These are phyloP conservation scores for Setomelanomma holmii DNA, from an alignment of 2,329 filamentous ascomycete species.

Conservation along the genomic window DNA sequence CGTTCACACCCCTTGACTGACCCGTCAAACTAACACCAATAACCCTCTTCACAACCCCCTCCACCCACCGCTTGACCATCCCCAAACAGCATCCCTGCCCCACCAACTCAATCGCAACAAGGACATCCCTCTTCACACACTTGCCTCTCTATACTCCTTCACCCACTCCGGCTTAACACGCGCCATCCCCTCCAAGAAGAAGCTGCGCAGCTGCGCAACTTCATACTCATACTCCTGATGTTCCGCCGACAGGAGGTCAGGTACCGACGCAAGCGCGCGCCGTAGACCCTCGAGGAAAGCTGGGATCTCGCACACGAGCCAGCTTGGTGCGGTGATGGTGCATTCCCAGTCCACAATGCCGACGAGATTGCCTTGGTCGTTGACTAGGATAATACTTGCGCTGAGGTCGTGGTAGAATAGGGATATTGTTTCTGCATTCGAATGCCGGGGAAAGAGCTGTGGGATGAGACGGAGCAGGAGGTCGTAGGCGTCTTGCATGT, in stretches of 20 bases:
- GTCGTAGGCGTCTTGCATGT: background rate
- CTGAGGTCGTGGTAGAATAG: background rate
- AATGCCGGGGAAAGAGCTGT: background rate
- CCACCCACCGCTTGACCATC: background rate
- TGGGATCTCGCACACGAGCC: background rate
- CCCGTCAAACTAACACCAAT: background rate
- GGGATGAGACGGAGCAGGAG: background rate
- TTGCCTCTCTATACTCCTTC: background rate
- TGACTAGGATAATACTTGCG: background rate
- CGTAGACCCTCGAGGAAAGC: background rate
- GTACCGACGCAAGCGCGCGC: background rate
- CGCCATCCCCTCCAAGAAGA: constrained; percentile 3
- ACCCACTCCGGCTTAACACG: background rate
- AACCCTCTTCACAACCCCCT: background rate
- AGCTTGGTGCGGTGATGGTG: background rate
- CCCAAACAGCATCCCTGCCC: background rate
- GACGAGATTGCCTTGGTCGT: background rate
- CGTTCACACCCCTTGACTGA: background rate
- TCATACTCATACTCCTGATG: background rate
- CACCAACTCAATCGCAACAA: constrained; percentile 1
- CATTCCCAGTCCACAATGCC: constrained; percentile 4
- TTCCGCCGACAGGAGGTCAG: background rate
- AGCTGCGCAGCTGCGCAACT: background rate
- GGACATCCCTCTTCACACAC: background rate
- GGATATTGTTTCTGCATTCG: background rate